Conservation (phyloP, 2,329 filamentous ascomycete genomes). For the Clonostachys byssicola region DNA sequence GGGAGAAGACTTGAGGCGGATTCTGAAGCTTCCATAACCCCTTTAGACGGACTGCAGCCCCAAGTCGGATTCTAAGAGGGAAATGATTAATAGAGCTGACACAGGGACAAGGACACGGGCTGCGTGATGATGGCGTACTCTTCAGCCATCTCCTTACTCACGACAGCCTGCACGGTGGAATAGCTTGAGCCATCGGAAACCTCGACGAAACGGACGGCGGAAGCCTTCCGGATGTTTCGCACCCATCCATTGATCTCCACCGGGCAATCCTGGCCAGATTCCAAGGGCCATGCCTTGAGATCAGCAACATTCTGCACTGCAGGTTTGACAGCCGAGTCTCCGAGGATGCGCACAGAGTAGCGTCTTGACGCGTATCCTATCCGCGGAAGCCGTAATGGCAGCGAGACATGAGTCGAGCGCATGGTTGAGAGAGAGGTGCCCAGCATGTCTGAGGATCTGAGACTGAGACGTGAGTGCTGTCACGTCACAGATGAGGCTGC, state of each 20-base stretch:
- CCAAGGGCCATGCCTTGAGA: constrained; percentile 48
- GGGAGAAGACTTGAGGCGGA: neutral
- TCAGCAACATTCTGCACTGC: constrained; percentile 25
- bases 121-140: constrained; percentile 49
- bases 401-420: too few species aligned
- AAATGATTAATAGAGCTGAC: constrained; percentile 16
- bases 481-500: too few species aligned
- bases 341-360: too few species aligned
- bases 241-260: constrained; percentile 74
- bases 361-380: too few species aligned
- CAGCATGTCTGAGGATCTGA: too few species aligned
- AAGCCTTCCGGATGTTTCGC: constrained; percentile 81
- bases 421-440: too few species aligned
- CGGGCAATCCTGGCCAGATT: constrained; percentile 28
- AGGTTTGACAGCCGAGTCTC: too few species aligned
- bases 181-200: constrained; percentile 84
- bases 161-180: constrained; percentile 73
- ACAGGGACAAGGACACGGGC: neutral
- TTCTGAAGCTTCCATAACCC: constrained; percentile 61
- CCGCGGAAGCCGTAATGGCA: too few species aligned
- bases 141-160: constrained; percentile 66
- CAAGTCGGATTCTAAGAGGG: constrained; percentile 63
- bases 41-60: constrained; percentile 67
- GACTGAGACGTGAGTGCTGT: too few species aligned
- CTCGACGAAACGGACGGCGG: constrained; percentile 76